Evolutionary conservation across 139 green algal genomes (phyloP), one percentile per base, ranked within the genome.

Genomic region (Haematococcus lacustris): DNA sequence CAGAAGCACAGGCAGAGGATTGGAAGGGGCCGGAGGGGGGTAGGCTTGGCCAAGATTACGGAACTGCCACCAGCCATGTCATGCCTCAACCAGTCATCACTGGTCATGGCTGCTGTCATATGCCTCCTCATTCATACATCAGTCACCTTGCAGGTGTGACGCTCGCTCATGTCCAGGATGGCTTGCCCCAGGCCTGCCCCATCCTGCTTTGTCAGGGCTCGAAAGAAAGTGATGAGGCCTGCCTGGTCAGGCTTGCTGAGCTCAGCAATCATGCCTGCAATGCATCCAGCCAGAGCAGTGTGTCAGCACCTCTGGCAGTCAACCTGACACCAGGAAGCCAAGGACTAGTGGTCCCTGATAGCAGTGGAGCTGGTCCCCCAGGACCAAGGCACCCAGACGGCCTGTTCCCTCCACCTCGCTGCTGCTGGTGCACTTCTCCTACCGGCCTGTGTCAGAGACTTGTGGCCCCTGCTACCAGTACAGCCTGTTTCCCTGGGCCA

Each of bases 101-200:
- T 91, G 82, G 71, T 91, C 82, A 25, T 73, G 28, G 9, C 51
- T 63, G 28, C 50, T 83, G 9, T 93, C 80, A n/a, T n/a, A n/a
- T n/a, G n/a, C n/a, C 79, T 91, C 82, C 51, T 84, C 85, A 28
- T 86, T 85, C 86, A 95, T 93, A 68, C 88, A n/a, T n/a, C 34
- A 60, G 43, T 34, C 38, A 85, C 78, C 61, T 76, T 78, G 83
- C 84, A 89, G n/a, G 79, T 87, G 71, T 86, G 76, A 3, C 51
- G 40, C 41, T 89, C 82, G 1, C 65, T 73, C 72, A 92, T 86
- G 65, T 72, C 64, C n/a, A 92, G 74, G 37, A 93, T 88, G 61
- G 81, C 75, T 32, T 73, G 38, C 0, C 73, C 87, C 23, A 92
- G 59, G 28, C 68, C 57, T 38, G 77, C 73, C 1, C 86, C 88